Conservation (phyloP, 768 basidiomycete genomes). For the Boletus rubescentipes region DNA sequence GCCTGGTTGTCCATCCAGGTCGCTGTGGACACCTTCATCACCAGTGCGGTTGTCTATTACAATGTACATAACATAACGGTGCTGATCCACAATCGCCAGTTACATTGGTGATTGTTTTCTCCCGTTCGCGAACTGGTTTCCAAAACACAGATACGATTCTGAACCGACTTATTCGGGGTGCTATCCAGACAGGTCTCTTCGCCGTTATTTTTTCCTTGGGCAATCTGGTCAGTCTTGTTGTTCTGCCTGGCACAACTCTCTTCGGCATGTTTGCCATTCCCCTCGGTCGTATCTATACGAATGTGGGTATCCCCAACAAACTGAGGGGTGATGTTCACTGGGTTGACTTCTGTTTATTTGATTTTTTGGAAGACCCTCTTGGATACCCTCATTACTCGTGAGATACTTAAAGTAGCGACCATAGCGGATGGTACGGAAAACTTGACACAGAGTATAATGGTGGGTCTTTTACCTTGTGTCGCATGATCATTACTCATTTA, state of each 20-base stretch:
- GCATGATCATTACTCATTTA: no score
- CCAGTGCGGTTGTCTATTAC: neutral
- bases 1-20: constrained; percentile 50
- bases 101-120: neutral
- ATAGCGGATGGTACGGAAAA: no score
- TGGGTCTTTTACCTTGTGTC: no score
- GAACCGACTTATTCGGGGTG: neutral
- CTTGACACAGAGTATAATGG: no score
- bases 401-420: no score
- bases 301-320: constrained; percentile 33
- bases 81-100: no score
- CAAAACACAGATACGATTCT: neutral
- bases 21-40: constrained; percentile 38
- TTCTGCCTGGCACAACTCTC: constrained; percentile 31
- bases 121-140: no score
- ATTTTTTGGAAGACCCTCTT: neutral
- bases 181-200: constrained; percentile 1
- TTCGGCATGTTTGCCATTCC: constrained; percentile 41
- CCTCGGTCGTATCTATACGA: constrained; percentile 45
- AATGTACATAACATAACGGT: no score
- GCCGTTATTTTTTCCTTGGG: neutral
- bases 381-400: no score
- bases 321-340: neutral
- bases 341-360: no score
- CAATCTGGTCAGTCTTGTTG: constrained; percentile 19